Percentiles rank a stretch among this genome's conserved stretches.
These are phyloP conservation scores for Ammopiptanthus mongolicus DNA, from an alignment of 306 rosid species.

Conservation along the genomic window DNA sequence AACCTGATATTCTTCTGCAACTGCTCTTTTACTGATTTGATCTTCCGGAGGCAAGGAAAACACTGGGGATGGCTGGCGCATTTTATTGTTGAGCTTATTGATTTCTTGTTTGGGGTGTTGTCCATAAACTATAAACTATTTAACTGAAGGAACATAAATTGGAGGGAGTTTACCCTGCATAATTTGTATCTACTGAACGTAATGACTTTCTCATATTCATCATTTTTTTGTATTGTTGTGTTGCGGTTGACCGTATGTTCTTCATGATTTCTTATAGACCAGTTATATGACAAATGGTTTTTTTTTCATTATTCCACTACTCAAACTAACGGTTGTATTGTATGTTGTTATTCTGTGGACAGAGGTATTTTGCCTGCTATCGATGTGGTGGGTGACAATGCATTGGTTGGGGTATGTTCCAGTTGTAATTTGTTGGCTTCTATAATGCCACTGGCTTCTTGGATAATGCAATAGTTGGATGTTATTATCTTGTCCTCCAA, in stretches of 20 bases:
- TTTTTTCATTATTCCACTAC: background rate
- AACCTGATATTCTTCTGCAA: background rate
- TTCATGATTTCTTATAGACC: slow-evolving; percentile 4
- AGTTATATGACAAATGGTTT: background rate
- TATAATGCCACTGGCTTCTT: background rate
- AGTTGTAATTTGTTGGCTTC: slow-evolving; percentile 14
- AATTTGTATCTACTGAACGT: background rate
- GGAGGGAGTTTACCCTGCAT: background rate
- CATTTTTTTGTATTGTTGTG: background rate
- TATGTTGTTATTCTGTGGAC: slow-evolving; percentile 36
- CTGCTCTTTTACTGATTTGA: slow-evolving; percentile 6
- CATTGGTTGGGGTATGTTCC: slow-evolving; percentile 61
- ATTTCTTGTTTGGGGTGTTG: background rate
- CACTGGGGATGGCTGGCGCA: background rate
- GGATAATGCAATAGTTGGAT: slow-evolving; percentile 13
- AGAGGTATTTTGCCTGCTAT: slow-evolving; percentile 88
- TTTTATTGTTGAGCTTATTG: background rate
- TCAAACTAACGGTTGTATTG: slow-evolving; percentile 30
- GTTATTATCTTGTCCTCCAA: background rate
- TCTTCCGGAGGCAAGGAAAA: slow-evolving; percentile 15
- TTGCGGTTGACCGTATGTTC: background rate
- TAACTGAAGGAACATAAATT: background rate
- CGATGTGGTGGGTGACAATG: slow-evolving; percentile 42
- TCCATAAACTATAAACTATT: slow-evolving; percentile 7
- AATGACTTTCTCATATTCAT: background rate